phyloP scores from a whole-genome alignment of 495 filamentous ascomycete species.

The Talaromyces wortmannii region DNA sequence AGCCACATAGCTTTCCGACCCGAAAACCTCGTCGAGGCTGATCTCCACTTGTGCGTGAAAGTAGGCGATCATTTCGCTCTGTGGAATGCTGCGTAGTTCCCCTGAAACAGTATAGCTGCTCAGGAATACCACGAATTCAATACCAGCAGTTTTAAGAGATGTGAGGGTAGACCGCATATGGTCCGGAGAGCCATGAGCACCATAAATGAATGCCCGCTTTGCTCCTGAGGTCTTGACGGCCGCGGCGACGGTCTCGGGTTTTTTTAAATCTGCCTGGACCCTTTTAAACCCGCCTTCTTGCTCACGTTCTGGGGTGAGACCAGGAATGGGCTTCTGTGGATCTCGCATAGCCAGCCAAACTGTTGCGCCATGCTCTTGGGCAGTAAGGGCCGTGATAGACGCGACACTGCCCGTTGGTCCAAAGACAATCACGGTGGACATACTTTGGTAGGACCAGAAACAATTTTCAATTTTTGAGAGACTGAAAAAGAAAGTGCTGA shows the following conservation, averaged over 20 bases:
- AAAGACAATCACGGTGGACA: slow-evolving; percentile 14
- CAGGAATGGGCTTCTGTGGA: slow-evolving; percentile 11
- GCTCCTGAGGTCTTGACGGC: slow-evolving; percentile 16
- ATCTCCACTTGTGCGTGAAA: slow-evolving; percentile 24
- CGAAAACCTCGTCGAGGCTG: slow-evolving; percentile 18
- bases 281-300: slow-evolving; percentile 10
- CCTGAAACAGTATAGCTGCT: slow-evolving; percentile 16
- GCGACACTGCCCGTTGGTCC: slow-evolving; percentile 20
- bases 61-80: slow-evolving; percentile 12
- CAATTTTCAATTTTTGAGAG: neutral
- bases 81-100: slow-evolving; percentile 8
- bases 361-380: slow-evolving; percentile 22
- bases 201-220: slow-evolving; percentile 24
- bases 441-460: neutral
- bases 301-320: slow-evolving; percentile 6
- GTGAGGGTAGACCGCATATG: slow-evolving; percentile 15
- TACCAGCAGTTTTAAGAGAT: slow-evolving; percentile 18
- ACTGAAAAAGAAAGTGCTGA: neutral
- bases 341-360: slow-evolving; percentile 18
- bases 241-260: slow-evolving; percentile 14
- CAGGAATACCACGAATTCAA: slow-evolving; percentile 23
- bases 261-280: slow-evolving; percentile 20
- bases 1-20: slow-evolving; percentile 13
- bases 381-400: slow-evolving; percentile 32
- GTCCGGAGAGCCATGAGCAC: slow-evolving; percentile 11